A percentile compares a stretch with the other conserved stretches of the same genome.
phyloP scores from a whole-genome alignment of 1,139 yeast genomes.

The Eremothecium coryli region DNA sequence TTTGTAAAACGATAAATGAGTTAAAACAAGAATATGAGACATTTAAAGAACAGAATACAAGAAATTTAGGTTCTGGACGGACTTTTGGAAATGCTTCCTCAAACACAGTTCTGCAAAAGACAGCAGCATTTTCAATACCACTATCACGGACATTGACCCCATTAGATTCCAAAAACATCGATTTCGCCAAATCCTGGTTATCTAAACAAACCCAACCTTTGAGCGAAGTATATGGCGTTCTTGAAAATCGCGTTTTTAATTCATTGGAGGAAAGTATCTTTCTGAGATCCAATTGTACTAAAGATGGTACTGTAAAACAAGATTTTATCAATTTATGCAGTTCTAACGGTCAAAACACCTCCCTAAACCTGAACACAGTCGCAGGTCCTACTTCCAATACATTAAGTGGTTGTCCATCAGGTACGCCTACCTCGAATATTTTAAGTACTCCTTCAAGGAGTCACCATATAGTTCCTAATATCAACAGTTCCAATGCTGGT shows the following conservation, averaged over 20 bases:
- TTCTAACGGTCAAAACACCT: slow-evolving; percentile 6
- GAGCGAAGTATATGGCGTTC: slow-evolving; percentile 67
- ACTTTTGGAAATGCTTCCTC: slow-evolving; percentile 3
- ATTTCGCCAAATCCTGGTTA: slow-evolving; percentile 72
- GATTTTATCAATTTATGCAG: slow-evolving; percentile 28
- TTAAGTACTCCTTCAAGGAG: slow-evolving; percentile 2
- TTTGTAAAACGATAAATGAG: slow-evolving; percentile 40
- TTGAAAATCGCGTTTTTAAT: slow-evolving; percentile 61
- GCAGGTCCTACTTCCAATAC: slow-evolving; percentile 3
- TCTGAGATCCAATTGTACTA: slow-evolving; percentile 25
- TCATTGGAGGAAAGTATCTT: slow-evolving; percentile 25
- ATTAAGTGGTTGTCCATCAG: slow-evolving; percentile 4
- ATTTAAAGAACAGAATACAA: slow-evolving; percentile 4
- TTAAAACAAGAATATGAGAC: slow-evolving; percentile 18
- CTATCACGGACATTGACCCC: slow-evolving; percentile 7
- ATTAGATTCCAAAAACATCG: slow-evolving; percentile 34
- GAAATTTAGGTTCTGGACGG: slow-evolving; percentile 1
- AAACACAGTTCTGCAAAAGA: slow-evolving; percentile 1
- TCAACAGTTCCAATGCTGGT: neutral
- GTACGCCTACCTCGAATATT: slow-evolving; percentile 3
- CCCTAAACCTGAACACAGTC: neutral
- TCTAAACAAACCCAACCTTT: slow-evolving; percentile 77
- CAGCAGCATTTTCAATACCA: slow-evolving; percentile 1
- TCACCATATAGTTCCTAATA: slow-evolving; percentile 2
- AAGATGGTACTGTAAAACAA: slow-evolving; percentile 30